Evolutionary conservation across 768 basidiomycete genomes (phyloP).

Genomic region (Clathrus columnatus): DNA sequence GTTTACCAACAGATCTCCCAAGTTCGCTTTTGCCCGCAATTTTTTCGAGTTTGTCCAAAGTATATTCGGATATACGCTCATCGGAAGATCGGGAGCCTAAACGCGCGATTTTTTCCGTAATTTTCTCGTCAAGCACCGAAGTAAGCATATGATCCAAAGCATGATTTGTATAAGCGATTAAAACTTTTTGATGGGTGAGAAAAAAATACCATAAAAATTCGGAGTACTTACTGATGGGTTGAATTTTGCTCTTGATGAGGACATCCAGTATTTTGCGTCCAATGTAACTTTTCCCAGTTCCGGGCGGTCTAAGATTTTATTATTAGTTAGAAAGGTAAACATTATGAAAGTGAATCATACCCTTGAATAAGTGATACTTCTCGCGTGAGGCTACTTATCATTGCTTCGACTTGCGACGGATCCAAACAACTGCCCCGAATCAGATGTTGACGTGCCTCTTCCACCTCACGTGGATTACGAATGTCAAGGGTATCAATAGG

Average conservation of each 20-base stretch:
- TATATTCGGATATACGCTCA: conserved; percentile 51
- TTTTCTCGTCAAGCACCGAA: conserved; percentile 53
- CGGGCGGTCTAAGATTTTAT: conserved; percentile 68
- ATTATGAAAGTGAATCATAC: conserved; percentile 26
- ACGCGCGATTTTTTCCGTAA: conserved; percentile 57
- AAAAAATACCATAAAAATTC: conserved; percentile 12
- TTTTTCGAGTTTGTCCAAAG: conserved; percentile 49
- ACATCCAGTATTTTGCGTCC: conserved; percentile 63
- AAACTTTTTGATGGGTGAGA: conserved; percentile 17
- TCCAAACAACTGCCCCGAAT: conserved; percentile 46
- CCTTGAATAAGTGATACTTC: conserved; percentile 69
- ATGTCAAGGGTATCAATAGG: conserved; percentile 34
- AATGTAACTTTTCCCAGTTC: conserved; percentile 71
- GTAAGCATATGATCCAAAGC: conserved; percentile 67
- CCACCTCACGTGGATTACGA: conserved; percentile 35
- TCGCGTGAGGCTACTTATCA: conserved; percentile 49
- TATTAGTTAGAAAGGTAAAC: no score
- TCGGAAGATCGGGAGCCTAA: conserved; percentile 59
- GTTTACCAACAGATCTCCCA: conserved; percentile 23
- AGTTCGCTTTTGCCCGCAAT: conserved; percentile 34
- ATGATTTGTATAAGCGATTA: conserved; percentile 70
- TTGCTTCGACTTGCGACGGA: conserved; percentile 60
- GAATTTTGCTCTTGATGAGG: conserved; percentile 42
- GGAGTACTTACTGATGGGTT: conserved; percentile 51
- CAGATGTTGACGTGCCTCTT: conserved; percentile 36